These are phyloP conservation scores for Aaosphaeria pasadenensis DNA, from an alignment of 2,329 filamentous ascomycete genomes.

Conservation along the genomic window DNA sequence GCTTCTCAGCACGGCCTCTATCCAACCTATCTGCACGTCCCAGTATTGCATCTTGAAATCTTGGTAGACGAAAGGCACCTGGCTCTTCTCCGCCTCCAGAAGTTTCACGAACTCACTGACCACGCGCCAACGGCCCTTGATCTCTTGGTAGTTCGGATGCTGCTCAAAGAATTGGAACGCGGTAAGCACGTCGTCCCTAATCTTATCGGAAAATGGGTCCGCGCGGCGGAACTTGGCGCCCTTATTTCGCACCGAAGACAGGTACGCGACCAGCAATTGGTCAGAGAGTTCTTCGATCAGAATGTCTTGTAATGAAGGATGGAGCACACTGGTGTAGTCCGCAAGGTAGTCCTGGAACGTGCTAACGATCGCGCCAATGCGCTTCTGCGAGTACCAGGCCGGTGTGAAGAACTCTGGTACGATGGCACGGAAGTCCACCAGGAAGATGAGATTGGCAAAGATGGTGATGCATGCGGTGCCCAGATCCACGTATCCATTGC, in stretches of 20 bases:
- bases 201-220: conserved; percentile 88
- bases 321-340: conserved; percentile 81
- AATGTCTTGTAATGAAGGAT: conserved; percentile 84
- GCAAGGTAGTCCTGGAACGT: conserved; percentile 93
- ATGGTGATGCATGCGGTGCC: conserved; percentile 88
- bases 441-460: conserved; percentile 85
- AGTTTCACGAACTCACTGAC: conserved; percentile 80
- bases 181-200: conserved; percentile 87
- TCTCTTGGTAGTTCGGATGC: conserved; percentile 53
- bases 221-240: conserved; percentile 81
- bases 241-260: conserved; percentile 82
- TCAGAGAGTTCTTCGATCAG: conserved; percentile 92
- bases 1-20: conserved; percentile 82
- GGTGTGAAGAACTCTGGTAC: conserved; percentile 88
- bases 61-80: conserved; percentile 74
- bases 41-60: conserved; percentile 83
- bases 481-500: conserved; percentile 92
- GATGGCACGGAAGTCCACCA: conserved; percentile 80
- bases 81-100: conserved; percentile 70
- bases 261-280: conserved; percentile 82
- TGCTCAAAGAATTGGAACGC: conserved; percentile 85
- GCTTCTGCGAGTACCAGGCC: conserved; percentile 80
- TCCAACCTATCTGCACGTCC: conserved; percentile 93
- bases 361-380: conserved; percentile 89
- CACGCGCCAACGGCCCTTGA: conserved; percentile 91